Base-by-base conservation (phyloP, 2,329 filamentous ascomycete species). In the Exophiala calicioides region DNA sequence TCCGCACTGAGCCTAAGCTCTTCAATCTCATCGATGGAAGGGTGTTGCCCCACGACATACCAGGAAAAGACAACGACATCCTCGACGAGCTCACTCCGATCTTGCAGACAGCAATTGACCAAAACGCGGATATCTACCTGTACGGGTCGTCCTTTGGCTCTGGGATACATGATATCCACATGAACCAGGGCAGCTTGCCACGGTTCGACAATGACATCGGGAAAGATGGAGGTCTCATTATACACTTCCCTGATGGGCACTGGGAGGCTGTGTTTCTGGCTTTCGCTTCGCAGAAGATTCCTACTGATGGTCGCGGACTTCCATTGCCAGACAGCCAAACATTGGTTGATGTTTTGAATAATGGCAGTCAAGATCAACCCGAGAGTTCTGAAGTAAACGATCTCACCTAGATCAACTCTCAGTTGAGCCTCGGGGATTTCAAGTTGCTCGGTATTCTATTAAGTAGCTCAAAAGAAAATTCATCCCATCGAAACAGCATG, bases 231-330 rank as follows among this genome's bases (percentile, higher is more conserved):
- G 65, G 58, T 2, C 51, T 70, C 38, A 36, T 70, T 2, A 57
- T 70, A 20, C 53, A 63, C 30, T 68, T 65, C 32, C 48, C 60
- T 12, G 63, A 68, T 45, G 62, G 62, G 3, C 65, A 68, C 45
- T 70, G 66, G 63, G 62, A 68, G 56, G 67, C 58, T 5, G 58
- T 70, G 6, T 70, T 70, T 46, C 44, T 70, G 19, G 68, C 66
- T 3, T 71, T 71, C 57, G 66, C 66, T 1, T 59, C 59, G 10
- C 65, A 71, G 60, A 57, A 58, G 6, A 54, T 63, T 20, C 61
- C 65, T 19, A 70, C 68, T 2, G 62, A 70, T 51, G 57, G 60
- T 27, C 10, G 50, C 9, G 47, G 47, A 13, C 21, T 42, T 5
- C 47, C 47, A 4, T 4, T 19, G 16, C 21, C 23, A 15, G 36